Percentiles rank a stretch among this genome's conserved stretches.
Conservation (phyloP, 805 yeast genomes). For the Candida berthetii region DNA sequence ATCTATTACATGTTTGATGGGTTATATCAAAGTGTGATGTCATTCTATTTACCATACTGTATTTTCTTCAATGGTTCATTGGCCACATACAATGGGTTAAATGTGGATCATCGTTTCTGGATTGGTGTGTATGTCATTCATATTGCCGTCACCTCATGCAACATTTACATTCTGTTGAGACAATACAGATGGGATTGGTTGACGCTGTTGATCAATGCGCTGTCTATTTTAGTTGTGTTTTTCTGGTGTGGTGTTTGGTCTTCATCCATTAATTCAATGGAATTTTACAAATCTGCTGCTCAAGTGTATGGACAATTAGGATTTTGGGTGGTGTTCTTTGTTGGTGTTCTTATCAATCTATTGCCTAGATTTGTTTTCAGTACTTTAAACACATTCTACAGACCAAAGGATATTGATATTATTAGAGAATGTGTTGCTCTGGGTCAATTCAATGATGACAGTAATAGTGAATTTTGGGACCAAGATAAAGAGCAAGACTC, state of each 20-base stretch:
- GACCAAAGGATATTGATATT: slow-evolving; percentile 66
- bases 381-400: slow-evolving; percentile 40
- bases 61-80: slow-evolving; percentile 36
- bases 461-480: slow-evolving; percentile 33
- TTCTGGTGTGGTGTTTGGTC: slow-evolving; percentile 82
- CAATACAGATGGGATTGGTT: slow-evolving; percentile 84
- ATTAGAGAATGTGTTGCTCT: slow-evolving; percentile 63
- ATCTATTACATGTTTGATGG: slow-evolving; percentile 75
- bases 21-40: slow-evolving; percentile 62
- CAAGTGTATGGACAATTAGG: slow-evolving; percentile 53
- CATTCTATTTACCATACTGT: slow-evolving; percentile 69
- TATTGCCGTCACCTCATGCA: slow-evolving; percentile 61
- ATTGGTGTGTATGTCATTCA: slow-evolving; percentile 62
- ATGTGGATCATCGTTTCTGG: slow-evolving; percentile 64
- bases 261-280: slow-evolving; percentile 39
- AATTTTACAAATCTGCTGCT: slow-evolving; percentile 61
- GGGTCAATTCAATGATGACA: slow-evolving; percentile 53
- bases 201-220: slow-evolving; percentile 43
- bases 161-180: slow-evolving; percentile 56
- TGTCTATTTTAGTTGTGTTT: slow-evolving; percentile 56
- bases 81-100: slow-evolving; percentile 45
- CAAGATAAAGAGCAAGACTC: background rate
- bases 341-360: slow-evolving; percentile 55
- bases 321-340: slow-evolving; percentile 61
- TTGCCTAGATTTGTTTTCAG: slow-evolving; percentile 63